Evolutionary conservation across 306 rosid species (phyloP).

Genomic region (Ormosia semicastrata): DNA sequence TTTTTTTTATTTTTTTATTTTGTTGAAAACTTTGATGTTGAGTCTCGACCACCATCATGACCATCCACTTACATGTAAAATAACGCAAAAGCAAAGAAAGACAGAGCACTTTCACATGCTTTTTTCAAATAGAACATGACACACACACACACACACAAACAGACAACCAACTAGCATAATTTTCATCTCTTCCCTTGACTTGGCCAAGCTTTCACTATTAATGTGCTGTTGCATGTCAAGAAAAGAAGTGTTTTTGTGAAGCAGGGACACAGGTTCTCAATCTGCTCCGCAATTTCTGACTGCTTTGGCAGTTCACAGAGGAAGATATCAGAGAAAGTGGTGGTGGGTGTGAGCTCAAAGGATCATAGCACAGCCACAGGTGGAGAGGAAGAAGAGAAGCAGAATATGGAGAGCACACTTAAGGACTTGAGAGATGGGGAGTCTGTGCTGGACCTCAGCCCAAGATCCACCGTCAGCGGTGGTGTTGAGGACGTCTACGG

Average conservation of each 20-base stretch:
- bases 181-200: constrained; percentile 7
- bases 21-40: not conserved
- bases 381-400: not conserved
- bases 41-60: not conserved
- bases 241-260: not conserved
- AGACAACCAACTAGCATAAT: not conserved
- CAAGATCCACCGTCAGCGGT: constrained; percentile 69
- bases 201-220: too few species aligned
- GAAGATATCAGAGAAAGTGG: not conserved
- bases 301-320: not conserved
- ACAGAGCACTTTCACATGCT: not conserved
- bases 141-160: not conserved
- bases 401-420: constrained; percentile 62
- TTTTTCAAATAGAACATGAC: not conserved
- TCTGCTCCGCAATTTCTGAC: not conserved
- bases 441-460: constrained; percentile 67
- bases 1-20: not conserved
- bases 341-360: not conserved
- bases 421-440: constrained; percentile 62
- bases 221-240: not conserved
- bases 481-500: constrained; percentile 91
- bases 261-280: not conserved
- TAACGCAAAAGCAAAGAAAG: not conserved
- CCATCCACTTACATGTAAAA: not conserved
- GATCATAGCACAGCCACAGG: not conserved